phyloP scores from a whole-genome alignment of 2,329 filamentous ascomycete species.

The Aspergillus texensis region DNA sequence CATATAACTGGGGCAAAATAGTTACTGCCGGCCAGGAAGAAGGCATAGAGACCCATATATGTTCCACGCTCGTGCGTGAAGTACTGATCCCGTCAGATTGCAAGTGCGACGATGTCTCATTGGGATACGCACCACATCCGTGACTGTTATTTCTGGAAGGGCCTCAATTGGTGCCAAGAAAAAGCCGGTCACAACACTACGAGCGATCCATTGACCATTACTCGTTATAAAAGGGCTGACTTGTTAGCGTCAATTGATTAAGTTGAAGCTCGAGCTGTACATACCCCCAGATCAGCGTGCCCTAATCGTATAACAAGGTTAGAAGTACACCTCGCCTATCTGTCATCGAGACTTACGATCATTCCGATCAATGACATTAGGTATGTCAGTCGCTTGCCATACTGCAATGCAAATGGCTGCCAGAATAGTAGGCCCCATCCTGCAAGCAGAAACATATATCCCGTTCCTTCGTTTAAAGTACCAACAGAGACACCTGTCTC shows the following conservation, averaged over 20 bases:
- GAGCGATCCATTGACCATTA: conserved; percentile 44
- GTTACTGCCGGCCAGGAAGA: conserved; percentile 46
- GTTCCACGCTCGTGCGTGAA: conserved; percentile 46
- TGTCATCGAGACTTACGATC: conserved; percentile 27
- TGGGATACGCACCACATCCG: conserved; percentile 40
- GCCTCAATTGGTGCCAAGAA: conserved; percentile 47
- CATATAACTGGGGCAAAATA: conserved; percentile 50
- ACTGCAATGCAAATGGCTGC: conserved; percentile 51
- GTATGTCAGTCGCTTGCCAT: conserved; percentile 44
- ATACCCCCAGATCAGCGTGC: conserved; percentile 38
- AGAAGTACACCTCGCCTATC: neutral
- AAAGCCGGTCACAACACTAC: conserved; percentile 41
- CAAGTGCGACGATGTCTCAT: neutral
- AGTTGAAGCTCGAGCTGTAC: neutral
- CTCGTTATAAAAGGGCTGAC: conserved; percentile 34
- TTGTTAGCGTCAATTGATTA: neutral
- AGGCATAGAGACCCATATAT: conserved; percentile 45
- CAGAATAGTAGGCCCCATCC: conserved; percentile 52
- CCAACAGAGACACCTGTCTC: conserved; percentile 38
- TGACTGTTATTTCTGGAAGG: conserved; percentile 44
- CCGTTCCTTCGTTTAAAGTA: conserved; percentile 43
- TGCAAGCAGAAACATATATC: conserved; percentile 45
- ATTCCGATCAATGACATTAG: conserved; percentile 36
- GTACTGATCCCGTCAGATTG: conserved; percentile 31
- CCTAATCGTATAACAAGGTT: conserved; percentile 18